These are phyloP conservation scores for Malbranchea zuffiana DNA, from an alignment of 2,329 filamentous ascomycete genomes.

Conservation along the genomic window DNA sequence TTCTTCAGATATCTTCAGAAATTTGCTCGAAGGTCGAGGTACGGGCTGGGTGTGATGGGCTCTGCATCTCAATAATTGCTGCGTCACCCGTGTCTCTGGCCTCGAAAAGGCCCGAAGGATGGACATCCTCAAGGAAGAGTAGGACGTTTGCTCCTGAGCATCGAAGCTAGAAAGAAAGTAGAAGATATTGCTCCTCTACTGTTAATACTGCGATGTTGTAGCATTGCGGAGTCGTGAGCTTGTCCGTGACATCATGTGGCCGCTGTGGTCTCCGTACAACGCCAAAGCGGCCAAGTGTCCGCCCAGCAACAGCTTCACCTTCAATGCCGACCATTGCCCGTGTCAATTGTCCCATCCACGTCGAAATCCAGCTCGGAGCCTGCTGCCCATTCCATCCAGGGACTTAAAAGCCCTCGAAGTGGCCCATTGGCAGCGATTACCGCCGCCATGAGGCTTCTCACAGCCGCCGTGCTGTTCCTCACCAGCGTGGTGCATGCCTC, in stretches of 20 bases:
- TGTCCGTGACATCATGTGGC: slow-evolving; percentile 18
- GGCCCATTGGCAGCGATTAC: slow-evolving; percentile 21
- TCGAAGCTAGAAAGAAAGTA: no score
- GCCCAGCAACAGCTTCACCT: neutral
- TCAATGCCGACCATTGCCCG: neutral
- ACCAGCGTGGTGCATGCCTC: slow-evolving; percentile 22
- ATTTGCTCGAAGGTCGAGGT: slow-evolving; percentile 26
- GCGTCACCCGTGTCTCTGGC: neutral
- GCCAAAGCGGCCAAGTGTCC: slow-evolving; percentile 4
- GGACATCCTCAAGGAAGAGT: slow-evolving; percentile 3
- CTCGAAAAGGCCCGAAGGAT: slow-evolving; percentile 2
- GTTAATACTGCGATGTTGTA: neutral
- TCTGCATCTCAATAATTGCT: neutral
- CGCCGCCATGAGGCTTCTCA: slow-evolving; percentile 33
- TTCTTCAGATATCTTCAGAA: slow-evolving; percentile 70
- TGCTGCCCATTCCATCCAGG: no score
- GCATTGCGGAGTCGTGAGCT: neutral
- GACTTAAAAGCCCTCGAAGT: slow-evolving; percentile 21
- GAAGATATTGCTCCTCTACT: slow-evolving; percentile 1
- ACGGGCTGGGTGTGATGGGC: neutral
- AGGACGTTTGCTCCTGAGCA: no score
- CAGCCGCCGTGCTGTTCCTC: slow-evolving; percentile 27
- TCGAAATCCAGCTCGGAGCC: no score
- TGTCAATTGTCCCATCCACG: slow-evolving; percentile 1
- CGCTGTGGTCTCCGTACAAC: slow-evolving; percentile 25